Percentiles rank a stretch among this genome's conserved stretches.
Conservation (phyloP, 2,329 filamentous ascomycete genomes). For the Aureobasidium sp. region DNA sequence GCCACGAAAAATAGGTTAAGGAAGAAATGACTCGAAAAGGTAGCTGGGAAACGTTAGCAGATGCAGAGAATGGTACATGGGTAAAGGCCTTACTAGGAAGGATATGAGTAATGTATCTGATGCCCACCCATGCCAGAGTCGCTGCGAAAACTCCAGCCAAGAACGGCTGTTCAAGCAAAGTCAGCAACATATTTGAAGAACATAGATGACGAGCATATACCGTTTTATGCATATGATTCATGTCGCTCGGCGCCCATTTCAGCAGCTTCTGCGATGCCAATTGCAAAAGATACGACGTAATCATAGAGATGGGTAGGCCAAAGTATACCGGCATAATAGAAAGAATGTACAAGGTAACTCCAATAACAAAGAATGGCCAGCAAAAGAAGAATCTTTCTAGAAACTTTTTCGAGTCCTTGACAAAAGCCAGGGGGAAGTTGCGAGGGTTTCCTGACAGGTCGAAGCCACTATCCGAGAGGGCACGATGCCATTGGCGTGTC, state of each 20-base stretch:
- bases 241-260: slow-evolving; percentile 75
- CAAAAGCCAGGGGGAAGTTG: slow-evolving; percentile 63
- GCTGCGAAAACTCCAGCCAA: slow-evolving; percentile 87
- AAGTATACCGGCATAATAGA: slow-evolving; percentile 66
- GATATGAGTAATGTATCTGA: slow-evolving; percentile 67
- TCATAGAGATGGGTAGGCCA: slow-evolving; percentile 62
- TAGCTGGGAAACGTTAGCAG: slow-evolving; percentile 40
- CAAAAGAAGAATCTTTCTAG: slow-evolving; percentile 83
- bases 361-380: slow-evolving; percentile 73
- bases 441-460: slow-evolving; percentile 67
- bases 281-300: slow-evolving; percentile 63
- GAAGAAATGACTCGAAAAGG: slow-evolving; percentile 58
- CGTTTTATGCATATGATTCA: slow-evolving; percentile 84
- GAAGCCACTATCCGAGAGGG: slow-evolving; percentile 76
- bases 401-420: slow-evolving; percentile 70
- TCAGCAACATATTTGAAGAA: neutral
- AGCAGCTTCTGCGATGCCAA: slow-evolving; percentile 69
- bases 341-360: slow-evolving; percentile 61
- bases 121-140: slow-evolving; percentile 70
- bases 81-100: slow-evolving; percentile 49
- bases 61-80: neutral
- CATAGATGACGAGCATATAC: slow-evolving; percentile 42
- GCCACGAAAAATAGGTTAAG: slow-evolving; percentile 67
- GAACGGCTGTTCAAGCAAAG: slow-evolving; percentile 56
- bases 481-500: slow-evolving; percentile 68